Evolutionary conservation across 768 basidiomycete genomes (phyloP), one percentile per base, ranked within the genome.

Genomic region (Lentinula raphanica): DNA sequence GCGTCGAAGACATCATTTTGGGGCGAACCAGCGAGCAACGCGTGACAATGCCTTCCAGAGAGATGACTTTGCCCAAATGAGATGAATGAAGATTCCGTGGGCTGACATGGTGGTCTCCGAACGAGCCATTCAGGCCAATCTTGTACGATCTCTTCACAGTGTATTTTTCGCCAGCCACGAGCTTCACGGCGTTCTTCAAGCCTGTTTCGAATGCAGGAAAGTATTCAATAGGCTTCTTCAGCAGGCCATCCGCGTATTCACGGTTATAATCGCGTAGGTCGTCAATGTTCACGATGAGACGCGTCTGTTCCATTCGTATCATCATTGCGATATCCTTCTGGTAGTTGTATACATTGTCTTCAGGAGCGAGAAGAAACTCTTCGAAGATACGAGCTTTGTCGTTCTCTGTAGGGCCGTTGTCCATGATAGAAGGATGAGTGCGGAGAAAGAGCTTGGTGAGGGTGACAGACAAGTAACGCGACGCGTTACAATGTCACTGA

Each of bases 31-130:
- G 86, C 6, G 95, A 98, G 71, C 97, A 99, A 58, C 97, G 84
- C 3, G 96, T 98, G 61, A 99, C 94, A 69, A 99, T 99, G 38
- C 96, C 97, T 75, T 99, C 97, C 32, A 99, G 71, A 32, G 91
- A 94, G 67, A 98, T 92, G 94, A 98, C 94, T 73, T 89, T 94
- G 49, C 94, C 92, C 19, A 99, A 83, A 70, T 98, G 89, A 60
- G 84, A 80, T 29, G 94, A 90, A 58, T 86, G 83, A 51, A 99
- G 82, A 17, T 94, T 94, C 7, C 97, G 82, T 48, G 97, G 97
- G 72, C 90, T 98, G 71, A 95, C 90, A 71, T 98, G 95, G 72
- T 98, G 92, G 73, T 98, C 96, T 45, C 97, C 97, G 71, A 99
- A 99, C 6, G 92, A 95, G 51, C 97, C 97, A 64, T 90, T 88